Base-by-base conservation (phyloP, 176 grass and related monocot species). In the Pharus latifolius region DNA sequence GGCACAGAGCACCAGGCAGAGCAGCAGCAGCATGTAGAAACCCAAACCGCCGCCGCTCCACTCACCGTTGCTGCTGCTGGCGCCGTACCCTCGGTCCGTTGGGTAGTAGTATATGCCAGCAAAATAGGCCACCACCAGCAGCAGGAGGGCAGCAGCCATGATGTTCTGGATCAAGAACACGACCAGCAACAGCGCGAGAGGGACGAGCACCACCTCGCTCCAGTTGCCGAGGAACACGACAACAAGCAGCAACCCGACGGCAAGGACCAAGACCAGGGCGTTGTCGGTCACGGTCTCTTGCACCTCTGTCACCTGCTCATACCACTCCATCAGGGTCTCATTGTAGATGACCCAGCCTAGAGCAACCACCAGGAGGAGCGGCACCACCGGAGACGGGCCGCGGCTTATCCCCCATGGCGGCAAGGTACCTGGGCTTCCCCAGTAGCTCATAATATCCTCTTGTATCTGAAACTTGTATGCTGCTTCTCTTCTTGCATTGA, bases 311-410 rank as follows among this genome's bases (percentile, higher is more conserved):
- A 56, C 30, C 70, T 69, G 61, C 57, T 76, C 82, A 8, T 94
- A 91, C 53, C 82, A 83, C 13, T 17, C 78, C 43, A 23, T 45
- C 20, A 99, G 43, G 26, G 67, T 60, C 70, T 91, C 76, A 34
- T 78, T 80, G 50, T n/a, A 94, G 76, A 91, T 65, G 57, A 91
- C 73, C 84, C 77, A 81, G 5, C 65, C 51, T 17, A 99, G 64
- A 13, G 71, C 90, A 71, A 77, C 24, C 12, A 94, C 79, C n/a
- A 99, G 25, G 34, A 88, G 69, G 32, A 91, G 72, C 24, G 90
- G 90, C 65, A 88, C 76, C 46, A 99, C 55, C 23, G 90, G 90
- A 55, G 96, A 99, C 15, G 96, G 90, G 1, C 87, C 87, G 7
- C n/a, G 63, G 40, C 17, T 72, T 8, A 35, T 16, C 28, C 44